These are phyloP conservation scores for Ogataea degrootiae DNA, from an alignment of 805 yeast genomes.

Conservation along the genomic window DNA sequence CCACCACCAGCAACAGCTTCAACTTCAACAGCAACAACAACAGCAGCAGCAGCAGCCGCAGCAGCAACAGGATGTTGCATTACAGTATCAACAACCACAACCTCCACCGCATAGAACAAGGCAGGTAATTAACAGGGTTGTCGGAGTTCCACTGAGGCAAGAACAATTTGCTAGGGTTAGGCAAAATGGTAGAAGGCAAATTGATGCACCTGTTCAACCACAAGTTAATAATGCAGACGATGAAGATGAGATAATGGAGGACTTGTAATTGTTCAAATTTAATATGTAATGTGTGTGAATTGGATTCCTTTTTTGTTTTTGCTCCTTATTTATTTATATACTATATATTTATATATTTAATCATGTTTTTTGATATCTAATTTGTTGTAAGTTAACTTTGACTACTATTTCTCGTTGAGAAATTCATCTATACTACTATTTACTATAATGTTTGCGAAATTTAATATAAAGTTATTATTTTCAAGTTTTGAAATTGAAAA, in stretches of 20 bases:
- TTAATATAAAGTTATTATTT: too few species aligned
- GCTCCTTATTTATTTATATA: not conserved
- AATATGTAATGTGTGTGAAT: too few species aligned
- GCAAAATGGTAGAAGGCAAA: not conserved
- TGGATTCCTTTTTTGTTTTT: too few species aligned
- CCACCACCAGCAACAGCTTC: conserved; percentile 6
- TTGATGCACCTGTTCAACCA: not conserved
- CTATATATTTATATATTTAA: not conserved
- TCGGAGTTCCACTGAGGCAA: conserved; percentile 1
- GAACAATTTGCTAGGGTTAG: conserved; percentile 3
- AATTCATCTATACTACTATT: too few species aligned
- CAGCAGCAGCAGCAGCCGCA: conserved; percentile 7
- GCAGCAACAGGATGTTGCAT: not conserved
- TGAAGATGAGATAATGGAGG: conserved; percentile 41
- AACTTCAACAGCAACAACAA: conserved; percentile 17
- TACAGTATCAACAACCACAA: not conserved
- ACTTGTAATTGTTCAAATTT: conserved; percentile 3
- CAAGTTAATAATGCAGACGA: not conserved
- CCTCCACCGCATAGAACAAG: not conserved
- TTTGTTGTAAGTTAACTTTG: too few species aligned
- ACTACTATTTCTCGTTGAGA: too few species aligned
- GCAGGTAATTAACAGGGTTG: not conserved
- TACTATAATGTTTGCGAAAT: too few species aligned
- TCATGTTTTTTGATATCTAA: too few species aligned
- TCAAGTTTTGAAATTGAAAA: too few species aligned